Conservation (phyloP, 1,139 yeast genomes). For the Saccharomyces hybrid region DNA sequence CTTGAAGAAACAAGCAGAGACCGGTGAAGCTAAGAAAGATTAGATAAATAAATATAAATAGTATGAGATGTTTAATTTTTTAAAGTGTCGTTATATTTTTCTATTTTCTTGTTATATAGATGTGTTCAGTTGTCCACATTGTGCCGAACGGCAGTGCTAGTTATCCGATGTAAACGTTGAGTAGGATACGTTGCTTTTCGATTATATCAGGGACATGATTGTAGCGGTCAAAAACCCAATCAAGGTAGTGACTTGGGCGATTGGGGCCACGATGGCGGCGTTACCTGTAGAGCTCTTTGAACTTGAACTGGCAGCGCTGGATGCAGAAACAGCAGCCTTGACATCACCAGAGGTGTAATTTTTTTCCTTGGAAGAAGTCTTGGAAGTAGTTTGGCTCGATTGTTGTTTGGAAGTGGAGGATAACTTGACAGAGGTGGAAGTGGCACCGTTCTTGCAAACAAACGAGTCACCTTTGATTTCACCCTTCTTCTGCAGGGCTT, state of each 20-base stretch:
- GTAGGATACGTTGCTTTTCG: not conserved
- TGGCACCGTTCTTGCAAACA: conserved; percentile 68
- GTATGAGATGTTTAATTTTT: not conserved
- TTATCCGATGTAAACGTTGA: not conserved
- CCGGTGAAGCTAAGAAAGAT: not conserved
- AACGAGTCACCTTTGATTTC: conserved; percentile 84
- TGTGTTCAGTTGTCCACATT: not conserved
- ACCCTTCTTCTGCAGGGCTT: conserved; percentile 59
- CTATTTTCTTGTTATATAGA: not conserved
- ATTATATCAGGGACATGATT: not conserved
- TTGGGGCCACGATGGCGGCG: conserved; percentile 29
- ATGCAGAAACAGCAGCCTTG: conserved; percentile 18
- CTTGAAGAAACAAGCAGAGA: not conserved
- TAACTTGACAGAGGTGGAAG: conserved; percentile 45
- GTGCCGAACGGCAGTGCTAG: not conserved
- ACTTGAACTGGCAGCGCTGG: conserved; percentile 4
- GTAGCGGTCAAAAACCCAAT: conserved; percentile 54
- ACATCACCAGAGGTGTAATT: conserved; percentile 17
- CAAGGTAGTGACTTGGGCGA: conserved; percentile 43
- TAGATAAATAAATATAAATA: not conserved
- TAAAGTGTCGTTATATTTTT: not conserved
- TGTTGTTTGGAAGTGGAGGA: conserved; percentile 31
- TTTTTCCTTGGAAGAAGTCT: conserved; percentile 30
- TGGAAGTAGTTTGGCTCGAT: conserved; percentile 9
- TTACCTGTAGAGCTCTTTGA: conserved; percentile 23